Conservation (phyloP, 202 grass and related monocot species). For the Panicum hallii region DNA sequence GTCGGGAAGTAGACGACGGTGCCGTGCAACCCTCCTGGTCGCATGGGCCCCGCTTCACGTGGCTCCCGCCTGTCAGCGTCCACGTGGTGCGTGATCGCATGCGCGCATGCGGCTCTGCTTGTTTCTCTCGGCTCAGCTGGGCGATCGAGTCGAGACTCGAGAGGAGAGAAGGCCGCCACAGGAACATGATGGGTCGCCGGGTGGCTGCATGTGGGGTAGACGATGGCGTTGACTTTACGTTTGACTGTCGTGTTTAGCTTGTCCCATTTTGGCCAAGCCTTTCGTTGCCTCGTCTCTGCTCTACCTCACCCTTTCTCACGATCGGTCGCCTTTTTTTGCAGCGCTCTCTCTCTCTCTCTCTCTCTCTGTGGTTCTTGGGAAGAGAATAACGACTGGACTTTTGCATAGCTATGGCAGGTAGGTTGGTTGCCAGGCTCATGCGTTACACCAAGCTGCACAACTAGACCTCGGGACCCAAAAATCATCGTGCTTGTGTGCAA, state of each 20-base stretch:
- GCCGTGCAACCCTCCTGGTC: not conserved
- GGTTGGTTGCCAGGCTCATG: not conserved
- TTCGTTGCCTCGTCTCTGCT: not conserved
- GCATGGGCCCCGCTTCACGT: not conserved
- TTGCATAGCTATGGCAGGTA: not conserved
- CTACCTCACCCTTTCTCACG: not conserved
- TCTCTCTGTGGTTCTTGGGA: not conserved
- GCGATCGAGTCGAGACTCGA: not conserved
- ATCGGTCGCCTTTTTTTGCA: not conserved
- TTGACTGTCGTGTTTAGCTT: not conserved
- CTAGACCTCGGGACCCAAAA: not conserved
- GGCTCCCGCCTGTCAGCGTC: slow-evolving; percentile 42
- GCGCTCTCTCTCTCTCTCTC: too few relatives aligned
- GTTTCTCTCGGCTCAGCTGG: not conserved
- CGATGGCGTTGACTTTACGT: not conserved
- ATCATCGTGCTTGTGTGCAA: slow-evolving; percentile 41
- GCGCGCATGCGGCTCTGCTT: not conserved
- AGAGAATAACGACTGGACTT: not conserved
- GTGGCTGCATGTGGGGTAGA: not conserved
- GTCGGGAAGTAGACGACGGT: slow-evolving; percentile 32
- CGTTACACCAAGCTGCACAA: not conserved
- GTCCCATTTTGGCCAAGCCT: not conserved
- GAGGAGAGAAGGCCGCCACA: not conserved
- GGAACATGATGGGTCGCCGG: not conserved
- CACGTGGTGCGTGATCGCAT: slow-evolving; percentile 39